phyloP scores from a whole-genome alignment of 306 rosid species.

The Adenanthera pavonina region DNA sequence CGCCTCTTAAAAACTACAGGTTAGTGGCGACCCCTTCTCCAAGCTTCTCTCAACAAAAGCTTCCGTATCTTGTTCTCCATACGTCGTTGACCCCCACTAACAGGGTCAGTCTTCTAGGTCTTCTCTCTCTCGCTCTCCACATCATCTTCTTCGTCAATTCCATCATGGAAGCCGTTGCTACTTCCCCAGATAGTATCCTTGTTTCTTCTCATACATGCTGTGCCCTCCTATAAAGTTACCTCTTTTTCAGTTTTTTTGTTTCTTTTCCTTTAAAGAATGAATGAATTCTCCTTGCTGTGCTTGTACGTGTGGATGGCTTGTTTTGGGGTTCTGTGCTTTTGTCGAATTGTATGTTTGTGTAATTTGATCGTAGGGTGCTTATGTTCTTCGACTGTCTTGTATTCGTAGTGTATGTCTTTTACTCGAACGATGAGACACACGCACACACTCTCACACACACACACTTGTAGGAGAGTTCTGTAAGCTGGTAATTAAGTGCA shows the following conservation, averaged over 20 bases:
- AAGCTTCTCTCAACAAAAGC: constrained; percentile 33
- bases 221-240: not conserved
- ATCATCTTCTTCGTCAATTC: not conserved
- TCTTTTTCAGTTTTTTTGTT: not conserved
- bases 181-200: constrained; percentile 51
- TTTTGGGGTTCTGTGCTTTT: not conserved
- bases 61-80: constrained; percentile 5
- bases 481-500: constrained; percentile 1
- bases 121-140: not conserved
- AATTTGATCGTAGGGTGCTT: constrained; percentile 14
- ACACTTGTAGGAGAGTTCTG: not conserved
- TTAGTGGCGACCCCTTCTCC: constrained; percentile 48
- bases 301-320: not conserved
- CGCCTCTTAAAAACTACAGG: not conserved
- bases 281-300: not conserved
- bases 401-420: not conserved
- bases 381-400: not conserved
- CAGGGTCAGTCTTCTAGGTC: not conserved
- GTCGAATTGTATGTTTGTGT: not conserved
- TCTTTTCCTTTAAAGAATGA: not conserved
- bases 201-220: not conserved
- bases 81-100: not conserved
- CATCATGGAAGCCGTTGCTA: constrained; percentile 44
- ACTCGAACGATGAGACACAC: not conserved
- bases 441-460: not conserved